Evolutionary conservation across 1,284 basidiomycete genomes (phyloP), one percentile per base, ranked within the genome.

Genomic region (Bjerkandera adusta): DNA sequence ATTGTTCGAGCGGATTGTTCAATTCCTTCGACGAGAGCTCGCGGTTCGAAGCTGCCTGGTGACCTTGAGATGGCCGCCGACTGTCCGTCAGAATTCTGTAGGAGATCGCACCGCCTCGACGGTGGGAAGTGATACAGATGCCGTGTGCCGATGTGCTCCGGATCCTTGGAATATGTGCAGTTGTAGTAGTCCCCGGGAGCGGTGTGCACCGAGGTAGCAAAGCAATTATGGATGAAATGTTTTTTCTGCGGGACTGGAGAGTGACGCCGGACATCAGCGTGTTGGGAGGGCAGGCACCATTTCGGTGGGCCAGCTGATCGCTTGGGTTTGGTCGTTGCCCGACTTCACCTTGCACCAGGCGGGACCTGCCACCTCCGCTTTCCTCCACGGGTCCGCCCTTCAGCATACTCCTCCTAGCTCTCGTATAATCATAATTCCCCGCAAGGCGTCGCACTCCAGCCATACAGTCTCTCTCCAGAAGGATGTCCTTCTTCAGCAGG

Each of bases 401-500:
- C 48, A 41, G 25, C 49, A 25, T 48, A 43, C 33, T 39, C 30
- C 37, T 13, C 25, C 21, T 47, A 48, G 36, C 38, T 48, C 43
- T 48, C 35, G 36, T 52, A 47, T 45, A 45, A 41, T 49, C 29
- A 13, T 49, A 57, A 46, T 47, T 38, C 33, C 40, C 38, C 36
- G 49, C 25, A 27, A 27, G 35, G 26, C 16, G 26, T 30, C 33
- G 51, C 40, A 11, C 51, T 53, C 47, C 71, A 72, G 64, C 68
- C 75, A 80, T 81, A 73, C 70, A 73, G 76, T 79, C 72, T 65
- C 65, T 79, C 67, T 62, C 78, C 56, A 72, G 81, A 69, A 84
- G 83, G 81, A 90, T 89, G 88, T 87, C 85, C 77, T 90, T 89
- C 85, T 90, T 90, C 79, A 85, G 79, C 43, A 79, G 85, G 79